Conservation (phyloP, 1,284 basidiomycete genomes). For the Heterobasidion parviporum region DNA sequence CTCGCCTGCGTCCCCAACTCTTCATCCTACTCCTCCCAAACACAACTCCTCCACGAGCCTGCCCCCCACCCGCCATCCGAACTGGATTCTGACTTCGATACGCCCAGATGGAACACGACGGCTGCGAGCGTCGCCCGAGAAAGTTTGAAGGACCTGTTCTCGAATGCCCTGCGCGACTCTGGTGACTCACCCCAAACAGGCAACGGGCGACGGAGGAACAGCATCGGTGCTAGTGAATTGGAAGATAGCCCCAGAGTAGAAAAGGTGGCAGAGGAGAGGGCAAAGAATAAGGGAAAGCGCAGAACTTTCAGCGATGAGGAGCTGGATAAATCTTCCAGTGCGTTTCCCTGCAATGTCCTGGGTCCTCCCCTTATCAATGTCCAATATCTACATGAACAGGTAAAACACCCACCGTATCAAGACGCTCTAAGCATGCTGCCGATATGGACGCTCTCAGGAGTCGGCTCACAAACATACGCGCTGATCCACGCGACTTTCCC, state of each 20-base stretch:
- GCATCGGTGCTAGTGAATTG: constrained; percentile 52
- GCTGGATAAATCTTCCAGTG: constrained; percentile 43
- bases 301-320: constrained; percentile 66
- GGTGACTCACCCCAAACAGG: constrained; percentile 51
- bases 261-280: constrained; percentile 32
- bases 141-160: constrained; percentile 55
- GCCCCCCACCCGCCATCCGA: constrained; percentile 35
- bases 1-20: constrained; percentile 33
- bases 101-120: constrained; percentile 29
- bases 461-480: constrained; percentile 14
- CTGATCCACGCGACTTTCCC: constrained; percentile 8
- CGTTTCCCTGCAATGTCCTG: constrained; percentile 16
- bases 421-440: constrained; percentile 14
- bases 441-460: constrained; percentile 22
- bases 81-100: constrained; percentile 54
- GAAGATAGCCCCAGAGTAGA: constrained; percentile 43
- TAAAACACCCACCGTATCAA: background rate
- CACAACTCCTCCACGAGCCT: constrained; percentile 24
- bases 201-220: constrained; percentile 40
- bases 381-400: constrained; percentile 15
- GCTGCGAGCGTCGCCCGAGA: constrained; percentile 45
- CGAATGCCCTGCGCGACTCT: constrained; percentile 49
- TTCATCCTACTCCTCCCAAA: constrained; percentile 9
- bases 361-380: background rate
- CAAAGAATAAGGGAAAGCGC: constrained; percentile 41